phyloP scores from a whole-genome alignment of 768 basidiomycete species.

The Leccinum longicurvipes region DNA sequence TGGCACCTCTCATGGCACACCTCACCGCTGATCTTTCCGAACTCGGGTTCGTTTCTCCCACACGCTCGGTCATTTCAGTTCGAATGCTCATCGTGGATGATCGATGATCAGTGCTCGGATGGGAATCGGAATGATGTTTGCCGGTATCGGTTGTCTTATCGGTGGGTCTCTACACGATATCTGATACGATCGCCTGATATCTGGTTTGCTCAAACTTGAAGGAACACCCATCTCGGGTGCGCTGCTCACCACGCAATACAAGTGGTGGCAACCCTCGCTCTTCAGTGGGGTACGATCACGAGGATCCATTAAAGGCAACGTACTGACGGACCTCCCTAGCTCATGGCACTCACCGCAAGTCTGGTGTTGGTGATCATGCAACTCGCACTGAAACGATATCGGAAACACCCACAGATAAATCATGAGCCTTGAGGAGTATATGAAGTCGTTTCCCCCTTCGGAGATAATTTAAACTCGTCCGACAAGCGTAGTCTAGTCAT shows the following conservation, averaged over 20 bases:
- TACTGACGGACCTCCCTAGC: slow-evolving; percentile 2
- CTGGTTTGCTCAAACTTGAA: slow-evolving; percentile 5
- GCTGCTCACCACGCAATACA: slow-evolving; percentile 46
- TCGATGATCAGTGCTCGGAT: neutral
- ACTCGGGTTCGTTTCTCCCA: slow-evolving; percentile 37
- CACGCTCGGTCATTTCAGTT: neutral
- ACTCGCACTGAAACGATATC: slow-evolving; percentile 3
- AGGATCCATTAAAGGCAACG: neutral
- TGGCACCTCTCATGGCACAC: slow-evolving; percentile 34
- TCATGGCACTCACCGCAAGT: slow-evolving; percentile 6
- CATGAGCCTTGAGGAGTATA: neutral
- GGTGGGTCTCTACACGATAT: slow-evolving; percentile 10
- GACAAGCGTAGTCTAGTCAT: neutral
- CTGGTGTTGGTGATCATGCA: slow-evolving; percentile 7
- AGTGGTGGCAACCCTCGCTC: slow-evolving; percentile 55
- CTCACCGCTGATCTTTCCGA: slow-evolving; percentile 36
- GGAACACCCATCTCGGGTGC: slow-evolving; percentile 57
- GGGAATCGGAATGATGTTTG: slow-evolving; percentile 1
- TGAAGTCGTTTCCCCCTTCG: neutral
- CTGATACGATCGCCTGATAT: neutral
- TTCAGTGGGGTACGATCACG: slow-evolving; percentile 42
- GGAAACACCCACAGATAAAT: neutral
- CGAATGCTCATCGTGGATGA: neutral
- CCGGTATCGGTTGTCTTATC: slow-evolving; percentile 18
- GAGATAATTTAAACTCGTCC: neutral